Percentiles rank a stretch among this genome's conserved stretches.
Conservation (phyloP, 2,329 filamentous ascomycete genomes). For the Paracoccidioides lutzii region DNA sequence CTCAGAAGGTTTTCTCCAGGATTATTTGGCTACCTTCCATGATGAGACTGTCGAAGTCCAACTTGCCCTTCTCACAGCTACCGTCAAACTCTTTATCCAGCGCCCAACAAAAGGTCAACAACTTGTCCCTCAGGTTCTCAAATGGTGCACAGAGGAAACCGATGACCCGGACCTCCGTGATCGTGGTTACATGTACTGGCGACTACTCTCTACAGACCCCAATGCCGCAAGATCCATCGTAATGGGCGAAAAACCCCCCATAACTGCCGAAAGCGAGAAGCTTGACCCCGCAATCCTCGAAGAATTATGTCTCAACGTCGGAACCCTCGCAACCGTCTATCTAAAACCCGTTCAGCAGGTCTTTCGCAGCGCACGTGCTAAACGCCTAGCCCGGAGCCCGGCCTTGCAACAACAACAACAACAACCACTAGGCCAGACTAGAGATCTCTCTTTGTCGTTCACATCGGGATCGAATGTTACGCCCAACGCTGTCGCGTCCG, state of each 20-base stretch:
- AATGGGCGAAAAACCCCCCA: constrained; percentile 94
- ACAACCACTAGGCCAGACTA: constrained; percentile 38
- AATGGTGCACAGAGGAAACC: constrained; percentile 99
- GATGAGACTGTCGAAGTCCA: constrained; percentile 96
- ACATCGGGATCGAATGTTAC: constrained; percentile 28
- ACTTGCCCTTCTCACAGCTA: constrained; percentile 83
- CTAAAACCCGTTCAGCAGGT: constrained; percentile 96
- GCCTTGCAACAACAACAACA: constrained; percentile 70
- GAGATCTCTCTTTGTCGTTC: constrained; percentile 19
- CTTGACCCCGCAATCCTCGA: constrained; percentile 83
- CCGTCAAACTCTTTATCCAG: constrained; percentile 96
- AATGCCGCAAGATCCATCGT: constrained; percentile 74
- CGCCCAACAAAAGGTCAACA: constrained; percentile 88
- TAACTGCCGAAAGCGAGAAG: constrained; percentile 91
- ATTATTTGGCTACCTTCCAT: constrained; percentile 85
- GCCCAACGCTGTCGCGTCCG: constrained; percentile 17
- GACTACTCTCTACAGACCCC: constrained; percentile 83
- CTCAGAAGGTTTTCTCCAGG: constrained; percentile 81
- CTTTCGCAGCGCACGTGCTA: constrained; percentile 75
- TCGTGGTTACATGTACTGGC: constrained; percentile 99
- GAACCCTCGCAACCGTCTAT: constrained; percentile 92
- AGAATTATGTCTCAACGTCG: constrained; percentile 93
- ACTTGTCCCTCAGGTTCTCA: constrained; percentile 83
- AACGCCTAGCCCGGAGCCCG: constrained; percentile 67
- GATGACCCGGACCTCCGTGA: constrained; percentile 95